A percentile compares a stretch with the other conserved stretches of the same genome.
Evolutionary conservation across 2,329 filamentous ascomycete species (phyloP).

Genomic region (Colletotrichum spinosum): DNA sequence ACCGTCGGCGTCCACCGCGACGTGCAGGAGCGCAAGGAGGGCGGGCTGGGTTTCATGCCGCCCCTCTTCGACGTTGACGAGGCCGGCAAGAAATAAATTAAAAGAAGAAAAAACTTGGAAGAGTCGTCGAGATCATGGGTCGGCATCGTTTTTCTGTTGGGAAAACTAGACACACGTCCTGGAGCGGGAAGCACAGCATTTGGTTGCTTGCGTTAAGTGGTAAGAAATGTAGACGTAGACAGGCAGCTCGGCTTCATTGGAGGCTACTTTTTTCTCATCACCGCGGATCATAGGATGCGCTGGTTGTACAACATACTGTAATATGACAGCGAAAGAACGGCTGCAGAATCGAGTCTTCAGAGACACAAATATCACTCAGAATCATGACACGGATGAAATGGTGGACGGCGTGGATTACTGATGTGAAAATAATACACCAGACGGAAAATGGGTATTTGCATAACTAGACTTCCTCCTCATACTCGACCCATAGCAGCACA

Average conservation of each 20-base stretch:
- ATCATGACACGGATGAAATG: no score
- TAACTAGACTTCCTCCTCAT: no score
- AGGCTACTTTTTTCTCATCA: background rate
- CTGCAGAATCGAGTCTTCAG: background rate
- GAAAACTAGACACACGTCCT: background rate
- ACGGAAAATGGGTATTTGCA: constrained; percentile 15
- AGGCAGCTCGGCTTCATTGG: background rate
- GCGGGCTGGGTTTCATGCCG: constrained; percentile 69
- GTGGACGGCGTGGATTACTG: no score
- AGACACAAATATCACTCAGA: no score
- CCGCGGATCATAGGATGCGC: background rate
- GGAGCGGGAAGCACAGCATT: background rate
- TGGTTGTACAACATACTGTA: constrained; percentile 2
- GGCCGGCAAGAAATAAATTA: constrained; percentile 22
- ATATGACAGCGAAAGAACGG: constrained; percentile 5
- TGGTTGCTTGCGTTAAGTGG: background rate
- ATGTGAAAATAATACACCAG: background rate
- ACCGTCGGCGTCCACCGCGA: constrained; percentile 44
- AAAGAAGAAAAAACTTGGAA: no score
- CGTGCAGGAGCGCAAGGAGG: constrained; percentile 46
- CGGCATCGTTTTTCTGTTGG: no score
- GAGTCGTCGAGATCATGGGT: no score
- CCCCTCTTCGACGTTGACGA: constrained; percentile 47
- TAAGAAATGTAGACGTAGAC: no score
- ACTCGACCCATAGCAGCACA: no score